Percentiles rank a stretch among this genome's conserved stretches.
Conservation (phyloP, 352 stramenopile genomes). For the Phytophthora macrochlamydospora region DNA sequence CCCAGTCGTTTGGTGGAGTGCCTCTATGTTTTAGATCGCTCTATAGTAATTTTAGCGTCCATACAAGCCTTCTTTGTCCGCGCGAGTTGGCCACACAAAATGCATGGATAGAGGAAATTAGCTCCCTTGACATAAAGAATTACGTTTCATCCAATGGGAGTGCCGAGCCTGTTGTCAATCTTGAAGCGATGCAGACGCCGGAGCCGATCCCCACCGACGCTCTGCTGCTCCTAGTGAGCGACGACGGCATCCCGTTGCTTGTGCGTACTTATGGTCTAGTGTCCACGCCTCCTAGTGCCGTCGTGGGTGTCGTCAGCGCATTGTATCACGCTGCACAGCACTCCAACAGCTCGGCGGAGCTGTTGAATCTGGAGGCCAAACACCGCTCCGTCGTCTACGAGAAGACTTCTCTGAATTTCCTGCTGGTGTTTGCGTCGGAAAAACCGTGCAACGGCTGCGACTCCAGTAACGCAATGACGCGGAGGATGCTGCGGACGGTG, state of each 20-base stretch:
- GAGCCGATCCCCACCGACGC: slow-evolving; percentile 26
- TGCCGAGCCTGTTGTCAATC: slow-evolving; percentile 10
- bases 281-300: slow-evolving; percentile 46
- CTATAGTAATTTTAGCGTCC: neutral
- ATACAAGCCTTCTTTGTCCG: neutral
- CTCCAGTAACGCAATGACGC: slow-evolving; percentile 1
- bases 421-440: slow-evolving; percentile 43
- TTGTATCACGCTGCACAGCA: slow-evolving; percentile 52
- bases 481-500: slow-evolving; percentile 39
- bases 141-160: neutral
- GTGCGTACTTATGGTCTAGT: slow-evolving; percentile 51
- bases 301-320: slow-evolving; percentile 51
- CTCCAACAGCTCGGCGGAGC: slow-evolving; percentile 7
- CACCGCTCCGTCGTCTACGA: slow-evolving; percentile 45
- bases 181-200: slow-evolving; percentile 33
- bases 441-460: slow-evolving; percentile 16
- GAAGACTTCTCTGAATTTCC: slow-evolving; percentile 29
- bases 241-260: slow-evolving; percentile 55
- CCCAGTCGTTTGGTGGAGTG: neutral
- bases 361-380: slow-evolving; percentile 34
- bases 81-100: no score
- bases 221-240: slow-evolving; percentile 54
- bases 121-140: no score
- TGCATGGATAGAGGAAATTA: no score
- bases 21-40: neutral